Conservation (phyloP, 192 early-diverging fungal genomes). For the Gonapodya prolifera region DNA sequence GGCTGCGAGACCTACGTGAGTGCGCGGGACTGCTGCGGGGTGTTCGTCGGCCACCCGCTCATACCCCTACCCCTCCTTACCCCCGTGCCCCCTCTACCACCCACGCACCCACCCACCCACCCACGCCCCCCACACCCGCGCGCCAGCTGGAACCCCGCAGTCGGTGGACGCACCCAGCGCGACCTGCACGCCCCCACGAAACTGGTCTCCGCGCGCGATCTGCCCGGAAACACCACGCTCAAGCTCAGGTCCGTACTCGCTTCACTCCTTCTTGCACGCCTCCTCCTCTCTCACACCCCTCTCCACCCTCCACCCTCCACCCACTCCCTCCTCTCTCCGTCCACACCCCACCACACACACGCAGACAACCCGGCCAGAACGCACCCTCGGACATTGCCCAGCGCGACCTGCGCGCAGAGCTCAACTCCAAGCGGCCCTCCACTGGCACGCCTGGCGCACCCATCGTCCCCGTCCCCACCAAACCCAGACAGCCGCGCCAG, state of each 20-base stretch:
- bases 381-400: constrained; percentile 38
- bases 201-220: constrained; percentile 22
- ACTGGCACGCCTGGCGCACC: constrained; percentile 47
- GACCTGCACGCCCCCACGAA: constrained; percentile 18
- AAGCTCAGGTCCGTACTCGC: constrained; percentile 41
- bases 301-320: too few species aligned
- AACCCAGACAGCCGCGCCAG: constrained; percentile 9
- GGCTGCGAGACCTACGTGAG: too few species aligned
- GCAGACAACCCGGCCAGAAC: constrained; percentile 54
- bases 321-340: too few species aligned
- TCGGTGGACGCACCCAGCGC: constrained; percentile 30
- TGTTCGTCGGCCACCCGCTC: too few species aligned
- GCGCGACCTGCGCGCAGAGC: constrained; percentile 49
- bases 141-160: constrained; percentile 38
- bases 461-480: too few species aligned
- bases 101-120: too few species aligned
- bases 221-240: constrained; percentile 63
- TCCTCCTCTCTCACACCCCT: too few species aligned
- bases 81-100: too few species aligned
- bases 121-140: too few species aligned
- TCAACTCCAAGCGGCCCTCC: constrained; percentile 40
- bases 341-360: too few species aligned
- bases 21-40: too few species aligned
- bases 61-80: too few species aligned
- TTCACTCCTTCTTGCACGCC: not conserved